Percentiles rank a stretch among this genome's conserved stretches.
phyloP scores from a whole-genome alignment of 1,139 yeast genomes.

The Scheffersomyces segobiensis region DNA sequence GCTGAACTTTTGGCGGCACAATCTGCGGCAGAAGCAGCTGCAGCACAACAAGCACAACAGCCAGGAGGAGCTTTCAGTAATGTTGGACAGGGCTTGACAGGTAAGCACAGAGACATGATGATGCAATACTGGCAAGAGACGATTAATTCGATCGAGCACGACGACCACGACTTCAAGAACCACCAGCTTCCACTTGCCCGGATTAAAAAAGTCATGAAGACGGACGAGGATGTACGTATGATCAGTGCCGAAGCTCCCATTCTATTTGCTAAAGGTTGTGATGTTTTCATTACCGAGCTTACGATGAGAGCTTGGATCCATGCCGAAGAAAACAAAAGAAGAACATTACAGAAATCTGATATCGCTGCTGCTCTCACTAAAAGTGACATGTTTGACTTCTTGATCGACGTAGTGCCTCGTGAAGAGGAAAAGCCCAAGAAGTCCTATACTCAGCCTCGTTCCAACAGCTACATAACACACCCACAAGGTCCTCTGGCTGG shows the following conservation, averaged over 20 bases:
- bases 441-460: constrained; percentile 16
- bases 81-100: constrained; percentile 90
- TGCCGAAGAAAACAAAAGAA: constrained; percentile 91
- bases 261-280: constrained; percentile 95
- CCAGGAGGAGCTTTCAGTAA: constrained; percentile 79
- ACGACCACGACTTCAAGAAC: constrained; percentile 87
- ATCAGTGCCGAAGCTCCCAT: constrained; percentile 98
- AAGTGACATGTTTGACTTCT: constrained; percentile 94
- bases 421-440: constrained; percentile 64
- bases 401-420: constrained; percentile 93
- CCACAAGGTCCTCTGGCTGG: constrained; percentile 8
- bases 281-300: constrained; percentile 90
- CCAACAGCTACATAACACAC: constrained; percentile 12
- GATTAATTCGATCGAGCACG: constrained; percentile 85
- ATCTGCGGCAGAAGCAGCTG: constrained; percentile 53
- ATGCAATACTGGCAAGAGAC: constrained; percentile 97
- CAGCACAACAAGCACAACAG: constrained; percentile 45
- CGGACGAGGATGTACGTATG: constrained; percentile 97
- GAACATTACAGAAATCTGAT: constrained; percentile 91
- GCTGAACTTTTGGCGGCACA: constrained; percentile 35
- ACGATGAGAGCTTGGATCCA: constrained; percentile 99
- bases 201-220: constrained; percentile 94
- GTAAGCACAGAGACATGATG: constrained; percentile 83
- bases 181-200: constrained; percentile 94
- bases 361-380: constrained; percentile 94